Evolutionary conservation across 1,284 basidiomycete genomes (phyloP).

Genomic region (Omphalotus olearius): DNA sequence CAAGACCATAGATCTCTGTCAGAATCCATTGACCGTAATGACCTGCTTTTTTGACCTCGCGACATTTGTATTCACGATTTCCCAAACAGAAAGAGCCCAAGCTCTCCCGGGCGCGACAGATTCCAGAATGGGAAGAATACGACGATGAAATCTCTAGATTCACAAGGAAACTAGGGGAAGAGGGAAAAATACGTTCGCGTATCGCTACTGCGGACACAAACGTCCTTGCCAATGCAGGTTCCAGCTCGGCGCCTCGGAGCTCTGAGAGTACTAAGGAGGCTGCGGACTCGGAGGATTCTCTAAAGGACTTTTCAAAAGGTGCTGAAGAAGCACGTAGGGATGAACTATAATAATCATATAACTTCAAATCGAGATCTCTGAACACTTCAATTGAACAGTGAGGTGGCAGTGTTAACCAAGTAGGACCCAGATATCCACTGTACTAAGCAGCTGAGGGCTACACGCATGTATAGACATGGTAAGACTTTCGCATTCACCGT

Average conservation of each 20-base stretch:
- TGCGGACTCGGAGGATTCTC: slow-evolving; percentile 1
- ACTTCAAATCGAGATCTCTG: too few relatives aligned
- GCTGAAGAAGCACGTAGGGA: slow-evolving; percentile 8
- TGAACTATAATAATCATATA: slow-evolving; percentile 8
- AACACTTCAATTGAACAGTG: too few relatives aligned
- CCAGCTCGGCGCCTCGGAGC: slow-evolving; percentile 9
- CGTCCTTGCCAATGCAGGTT: slow-evolving; percentile 56
- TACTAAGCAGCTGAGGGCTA: too few relatives aligned
- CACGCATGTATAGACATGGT: too few relatives aligned
- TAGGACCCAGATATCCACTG: too few relatives aligned
- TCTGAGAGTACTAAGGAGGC: neutral
- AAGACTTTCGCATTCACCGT: too few relatives aligned
- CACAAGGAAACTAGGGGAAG: slow-evolving; percentile 59
- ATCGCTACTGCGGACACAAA: slow-evolving; percentile 70
- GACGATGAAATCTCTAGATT: slow-evolving; percentile 78
- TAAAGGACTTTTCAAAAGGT: neutral
- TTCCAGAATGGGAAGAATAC: slow-evolving; percentile 96
- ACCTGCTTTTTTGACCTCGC: neutral
- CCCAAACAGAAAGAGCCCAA: slow-evolving; percentile 90
- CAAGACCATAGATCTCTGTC: slow-evolving; percentile 91
- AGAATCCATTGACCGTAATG: slow-evolving; percentile 85
- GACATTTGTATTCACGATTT: neutral
- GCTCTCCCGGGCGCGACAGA: slow-evolving; percentile 85
- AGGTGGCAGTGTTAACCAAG: too few relatives aligned
- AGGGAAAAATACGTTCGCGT: slow-evolving; percentile 61